Evolutionary conservation across 2,329 filamentous ascomycete genomes (phyloP), one percentile per base, ranked within the genome.

Genomic region (Ascocoryne sarcoides): DNA sequence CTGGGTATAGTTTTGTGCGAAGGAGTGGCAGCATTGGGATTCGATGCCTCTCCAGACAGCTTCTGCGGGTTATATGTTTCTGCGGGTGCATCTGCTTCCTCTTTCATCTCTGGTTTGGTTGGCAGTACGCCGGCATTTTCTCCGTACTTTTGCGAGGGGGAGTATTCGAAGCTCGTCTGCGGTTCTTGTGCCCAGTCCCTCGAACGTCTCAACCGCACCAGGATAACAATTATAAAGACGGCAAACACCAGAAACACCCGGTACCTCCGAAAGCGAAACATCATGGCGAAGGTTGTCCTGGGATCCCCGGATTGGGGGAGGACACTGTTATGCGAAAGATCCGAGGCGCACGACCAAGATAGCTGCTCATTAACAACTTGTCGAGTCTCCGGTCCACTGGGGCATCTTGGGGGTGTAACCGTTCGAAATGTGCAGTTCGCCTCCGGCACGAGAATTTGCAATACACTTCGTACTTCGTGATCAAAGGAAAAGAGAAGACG

Each of bases 261-360:
- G 54, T 80, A 80, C 56, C 77, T 68, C 52, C 79, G 63, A 47
- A 73, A 67, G 37, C 79, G 73, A 43, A 74, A 60, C 70, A 82
- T 77, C 52, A 12, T 26, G 23, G 12, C 7, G 23, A 12, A 12
- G 12, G 12, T 26, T 12, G 23, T 26, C 7, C 23, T 26, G 23
- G 12, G 23, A 12, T 12, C 7, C 23, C 12, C 23, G 23, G 12
- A 26, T 26, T 26, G 23, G 7, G 12, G 23, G 23, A 26, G 15
- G 36, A 32, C 16, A 23, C 29, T 29, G 39, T 37, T 43, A 49
- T 39, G 43, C 49, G 46, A 47, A n/a, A n/a, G n/a, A n/a, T n/a
- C n/a, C n/a, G n/a, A n/a, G n/a, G n/a, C n/a, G n/a, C n/a, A n/a
- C n/a, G n/a, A n/a, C n/a, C n/a, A n/a, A n/a, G n/a, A n/a, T n/a